Conservation (phyloP, 2,329 filamentous ascomycete species). For the Pseudocercospora ulei region DNA sequence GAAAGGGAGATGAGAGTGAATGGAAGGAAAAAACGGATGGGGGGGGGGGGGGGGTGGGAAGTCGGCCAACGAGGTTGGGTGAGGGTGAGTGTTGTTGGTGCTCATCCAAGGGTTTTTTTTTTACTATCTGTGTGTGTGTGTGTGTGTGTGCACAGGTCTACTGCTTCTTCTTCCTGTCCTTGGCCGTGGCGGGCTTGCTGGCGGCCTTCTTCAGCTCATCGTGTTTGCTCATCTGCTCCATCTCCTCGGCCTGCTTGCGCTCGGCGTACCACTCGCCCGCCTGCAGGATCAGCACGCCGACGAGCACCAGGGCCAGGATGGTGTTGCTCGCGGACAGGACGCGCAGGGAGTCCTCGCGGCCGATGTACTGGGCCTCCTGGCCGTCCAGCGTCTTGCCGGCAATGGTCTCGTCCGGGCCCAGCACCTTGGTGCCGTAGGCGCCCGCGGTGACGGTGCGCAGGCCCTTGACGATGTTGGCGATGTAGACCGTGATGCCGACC, state of each 20-base stretch:
- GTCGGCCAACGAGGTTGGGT: too few relatives aligned
- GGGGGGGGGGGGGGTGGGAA: too few relatives aligned
- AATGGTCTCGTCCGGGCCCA: conserved; percentile 34
- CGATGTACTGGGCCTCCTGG: conserved; percentile 56
- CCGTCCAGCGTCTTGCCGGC: conserved; percentile 34
- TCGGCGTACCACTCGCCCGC: conserved; percentile 98
- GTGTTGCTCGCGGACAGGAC: conserved; percentile 92
- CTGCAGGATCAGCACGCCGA: conserved; percentile 86
- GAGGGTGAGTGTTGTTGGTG: too few relatives aligned
- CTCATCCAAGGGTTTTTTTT: too few relatives aligned
- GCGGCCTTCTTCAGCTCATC: conserved; percentile 43
- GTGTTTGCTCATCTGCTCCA: conserved; percentile 52
- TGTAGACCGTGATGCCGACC: conserved; percentile 84
- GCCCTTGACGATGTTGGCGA: conserved; percentile 94
- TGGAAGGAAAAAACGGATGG: too few relatives aligned
- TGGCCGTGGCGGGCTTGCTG: conserved; percentile 33
- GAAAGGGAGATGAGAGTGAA: too few relatives aligned
- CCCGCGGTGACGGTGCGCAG: conserved; percentile 71
- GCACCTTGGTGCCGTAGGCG: conserved; percentile 48
- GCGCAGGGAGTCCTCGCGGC: conserved; percentile 78
- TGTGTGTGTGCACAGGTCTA: too few relatives aligned
- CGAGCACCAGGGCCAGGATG: conserved; percentile 81
- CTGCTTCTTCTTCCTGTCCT: conserved; percentile 31
- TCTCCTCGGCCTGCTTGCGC: conserved; percentile 77
- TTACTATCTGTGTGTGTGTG: too few relatives aligned